Evolutionary conservation across 169 alveolate genomes (phyloP).

Genomic region (Babesia sp.): DNA sequence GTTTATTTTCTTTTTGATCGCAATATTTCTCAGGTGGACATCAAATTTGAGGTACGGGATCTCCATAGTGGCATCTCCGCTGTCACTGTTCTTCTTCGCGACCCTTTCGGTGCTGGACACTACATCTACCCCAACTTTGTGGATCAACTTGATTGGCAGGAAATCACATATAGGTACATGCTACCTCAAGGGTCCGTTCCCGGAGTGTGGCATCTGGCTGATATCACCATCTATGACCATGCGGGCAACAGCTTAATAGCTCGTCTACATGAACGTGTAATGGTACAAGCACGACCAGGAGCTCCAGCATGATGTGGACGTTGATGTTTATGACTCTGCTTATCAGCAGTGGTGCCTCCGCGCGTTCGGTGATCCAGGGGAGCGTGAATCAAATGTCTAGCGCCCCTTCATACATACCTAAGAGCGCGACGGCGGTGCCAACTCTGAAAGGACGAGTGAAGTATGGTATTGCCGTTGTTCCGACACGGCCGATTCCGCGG

Average conservation of each 20-base stretch:
- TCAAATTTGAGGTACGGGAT: constrained; percentile 62
- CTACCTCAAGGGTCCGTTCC: constrained; percentile 78
- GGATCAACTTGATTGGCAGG: constrained; percentile 36
- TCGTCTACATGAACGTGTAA: constrained; percentile 36
- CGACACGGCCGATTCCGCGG: neutral
- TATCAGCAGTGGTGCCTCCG: neutral
- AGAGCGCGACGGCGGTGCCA: neutral
- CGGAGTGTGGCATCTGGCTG: constrained; percentile 73
- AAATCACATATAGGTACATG: constrained; percentile 37
- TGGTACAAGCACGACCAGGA: constrained; percentile 6
- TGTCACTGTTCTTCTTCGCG: constrained; percentile 21
- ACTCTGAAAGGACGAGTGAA: neutral
- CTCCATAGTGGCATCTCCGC: constrained; percentile 70
- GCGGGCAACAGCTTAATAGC: constrained; percentile 63
- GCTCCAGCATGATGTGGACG: neutral
- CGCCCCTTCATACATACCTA: neutral
- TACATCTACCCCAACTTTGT: constrained; percentile 38
- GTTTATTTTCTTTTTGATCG: constrained; percentile 1
- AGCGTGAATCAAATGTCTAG: neutral
- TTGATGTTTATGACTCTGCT: neutral
- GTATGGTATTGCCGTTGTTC: neutral
- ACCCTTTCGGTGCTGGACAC: constrained; percentile 60
- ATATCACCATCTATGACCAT: constrained; percentile 43
- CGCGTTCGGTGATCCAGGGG: constrained; percentile 9
- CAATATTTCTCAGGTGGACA: constrained; percentile 31